Percentiles rank a stretch among this genome's conserved stretches.
Conservation (phyloP, 805 yeast genomes). For the Ogataea neopini region DNA sequence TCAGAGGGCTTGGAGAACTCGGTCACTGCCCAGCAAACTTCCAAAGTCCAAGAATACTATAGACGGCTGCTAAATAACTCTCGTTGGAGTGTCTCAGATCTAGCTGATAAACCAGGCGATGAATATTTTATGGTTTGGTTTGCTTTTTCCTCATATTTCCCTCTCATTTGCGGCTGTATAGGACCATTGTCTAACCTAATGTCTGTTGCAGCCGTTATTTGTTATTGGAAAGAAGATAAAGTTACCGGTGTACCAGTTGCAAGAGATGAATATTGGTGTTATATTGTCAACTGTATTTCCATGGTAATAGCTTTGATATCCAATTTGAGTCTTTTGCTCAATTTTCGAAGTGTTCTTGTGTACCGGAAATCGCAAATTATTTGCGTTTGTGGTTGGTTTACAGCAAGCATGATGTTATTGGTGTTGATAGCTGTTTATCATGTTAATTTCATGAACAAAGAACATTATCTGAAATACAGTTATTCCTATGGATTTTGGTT, state of each 20-base stretch:
- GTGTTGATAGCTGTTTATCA: constrained; percentile 43
- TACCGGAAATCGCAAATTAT: constrained; percentile 63
- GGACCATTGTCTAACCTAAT: constrained; percentile 80
- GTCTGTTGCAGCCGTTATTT: constrained; percentile 69
- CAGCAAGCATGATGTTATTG: constrained; percentile 56
- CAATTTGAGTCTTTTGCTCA: constrained; percentile 66
- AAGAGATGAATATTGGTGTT: constrained; percentile 45
- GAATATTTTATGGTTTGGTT: constrained; percentile 52
- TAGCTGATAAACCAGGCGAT: constrained; percentile 38
- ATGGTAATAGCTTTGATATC: constrained; percentile 66
- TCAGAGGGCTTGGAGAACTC: neutral
- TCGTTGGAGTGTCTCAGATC: constrained; percentile 33
- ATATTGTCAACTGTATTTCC: constrained; percentile 61
- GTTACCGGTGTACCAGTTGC: constrained; percentile 12
- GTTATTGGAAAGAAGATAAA: constrained; percentile 55
- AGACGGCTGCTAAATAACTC: constrained; percentile 29
- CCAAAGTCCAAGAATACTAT: constrained; percentile 25
- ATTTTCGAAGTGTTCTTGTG: constrained; percentile 58
- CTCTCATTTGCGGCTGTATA: constrained; percentile 72
- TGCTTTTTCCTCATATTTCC: constrained; percentile 64
- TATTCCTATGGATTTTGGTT: constrained; percentile 76
- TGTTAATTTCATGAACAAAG: constrained; percentile 21
- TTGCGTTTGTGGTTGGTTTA: constrained; percentile 64
- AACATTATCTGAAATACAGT: constrained; percentile 18
- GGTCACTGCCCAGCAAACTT: constrained; percentile 1